A percentile compares a stretch with the other conserved stretches of the same genome.
Conservation (phyloP, 108 stramenopile species). For the Cyclotella atomus region DNA sequence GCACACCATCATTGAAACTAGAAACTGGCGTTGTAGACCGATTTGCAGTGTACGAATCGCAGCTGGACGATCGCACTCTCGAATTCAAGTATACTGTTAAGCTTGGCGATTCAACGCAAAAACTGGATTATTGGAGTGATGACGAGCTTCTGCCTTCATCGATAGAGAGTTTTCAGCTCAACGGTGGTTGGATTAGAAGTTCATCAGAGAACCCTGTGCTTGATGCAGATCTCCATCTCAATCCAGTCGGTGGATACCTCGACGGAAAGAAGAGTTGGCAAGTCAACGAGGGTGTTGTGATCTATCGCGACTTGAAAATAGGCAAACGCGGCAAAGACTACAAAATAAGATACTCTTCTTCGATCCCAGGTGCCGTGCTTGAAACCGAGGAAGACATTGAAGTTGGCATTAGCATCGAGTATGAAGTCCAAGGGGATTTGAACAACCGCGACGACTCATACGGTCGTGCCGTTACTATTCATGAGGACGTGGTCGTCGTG, state of each 20-base stretch:
- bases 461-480: constrained; percentile 41
- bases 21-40: constrained; percentile 56
- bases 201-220: constrained; percentile 45
- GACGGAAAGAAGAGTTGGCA: constrained; percentile 37
- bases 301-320: constrained; percentile 61
- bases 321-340: constrained; percentile 62
- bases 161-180: constrained; percentile 29
- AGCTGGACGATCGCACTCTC: constrained; percentile 39
- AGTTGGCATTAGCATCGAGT: constrained; percentile 53
- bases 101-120: constrained; percentile 52
- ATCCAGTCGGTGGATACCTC: constrained; percentile 58
- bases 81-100: constrained; percentile 57
- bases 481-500: constrained; percentile 32
- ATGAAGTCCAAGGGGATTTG: constrained; percentile 55
- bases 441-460: constrained; percentile 46
- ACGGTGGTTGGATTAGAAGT: constrained; percentile 43
- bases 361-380: constrained; percentile 5
- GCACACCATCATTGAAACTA: constrained; percentile 50
- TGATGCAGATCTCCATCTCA: constrained; percentile 69
- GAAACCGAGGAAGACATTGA: constrained; percentile 23
- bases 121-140: constrained; percentile 64
- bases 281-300: constrained; percentile 53
- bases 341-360: constrained; percentile 54
- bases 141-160: constrained; percentile 40
- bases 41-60: constrained; percentile 48